Base-by-base conservation (phyloP, 805 yeast species). In the Sugiyamaella qingdaonensis region DNA sequence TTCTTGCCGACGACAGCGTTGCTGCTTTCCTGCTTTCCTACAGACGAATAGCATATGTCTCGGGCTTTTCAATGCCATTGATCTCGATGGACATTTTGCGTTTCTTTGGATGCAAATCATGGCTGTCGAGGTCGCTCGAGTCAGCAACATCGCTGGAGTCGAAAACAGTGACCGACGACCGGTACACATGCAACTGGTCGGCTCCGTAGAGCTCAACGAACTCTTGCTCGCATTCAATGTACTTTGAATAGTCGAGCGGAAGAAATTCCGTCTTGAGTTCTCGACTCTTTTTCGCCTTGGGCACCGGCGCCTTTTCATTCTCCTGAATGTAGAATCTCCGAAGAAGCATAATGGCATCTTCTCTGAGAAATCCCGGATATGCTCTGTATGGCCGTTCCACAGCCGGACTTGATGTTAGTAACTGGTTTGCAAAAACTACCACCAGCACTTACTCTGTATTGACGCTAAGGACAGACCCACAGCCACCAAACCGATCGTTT, bases 401-500 rank as follows among this genome's bases (percentile, higher is more conserved):
- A 1, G 63, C 64, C 7, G 64, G 57, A 53, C 49, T 46, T 13
- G 14, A 27, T 8, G 47, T 44, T 44, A 44, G 47, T 8, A 19
- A 44, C 14, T 7, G 8, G 19, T 24, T 24, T 24, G 29, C 29
- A 24, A 14, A 39, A 39, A n/a, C 4, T 4, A 14, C 24, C 43
- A 11, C 43, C 24, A 21, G 24, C 5, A 46, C 49, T 46, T 27
- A 47, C 44, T 81, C 86, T 2, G 66, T 62, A 59, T 84, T 79
- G 1, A 88, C 76, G 10, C 75, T 70, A 29, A 89, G 68, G 1
- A 92, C 94, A 0, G 95, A 84, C 0, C 98, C 98, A 67, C 91
- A 91, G 0, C 99, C 98, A 0, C 99, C 99, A 71, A 94, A 94
- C 45, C 98, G 71, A 57, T 92, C 98, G 66, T 94, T 94, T 0